Base-by-base conservation (phyloP, 805 yeast genomes). In the Wickerhamiella spandovensis region DNA sequence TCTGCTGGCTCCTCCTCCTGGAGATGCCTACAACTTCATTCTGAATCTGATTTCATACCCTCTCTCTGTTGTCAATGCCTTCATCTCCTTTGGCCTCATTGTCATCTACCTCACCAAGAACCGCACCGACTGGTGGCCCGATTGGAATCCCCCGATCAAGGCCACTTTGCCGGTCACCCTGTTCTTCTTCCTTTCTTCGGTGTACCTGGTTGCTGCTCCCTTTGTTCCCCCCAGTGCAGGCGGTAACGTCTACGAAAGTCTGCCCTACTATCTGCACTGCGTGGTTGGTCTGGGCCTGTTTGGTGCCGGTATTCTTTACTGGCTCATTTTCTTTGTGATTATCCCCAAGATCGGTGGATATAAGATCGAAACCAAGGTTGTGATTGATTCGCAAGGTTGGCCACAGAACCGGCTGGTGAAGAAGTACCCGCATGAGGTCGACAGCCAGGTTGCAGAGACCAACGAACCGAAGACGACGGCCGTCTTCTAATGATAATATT, bases 21-120 rank as follows among this genome's bases (percentile, higher is more conserved):
- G 92, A 51, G 94, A 84, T 62, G 94, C 94, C 46, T 85, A 84
- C 69, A 82, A 83, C 65, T 82, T 86, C 63, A 78, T 85, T 57
- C 64, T 83, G 65, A 84, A 86, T 66, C 72, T 86, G 69, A 81
- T 84, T 58, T 79, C 90, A 1, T 85, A 85, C 64, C 90, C 95
- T 47, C 75, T 81, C 68, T 82, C 85, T 61, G 81, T 85, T 47
- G 82, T 85, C 59, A 82, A 84, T 64, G 69, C 80, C 28, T 70
- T 72, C 43, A 78, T 85, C 39, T 79, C 83, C 17, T 59, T 73
- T 48, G 95, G 84, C 18, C 68, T 81, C 57, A 63, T 84, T 46
- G 75, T 72, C 62, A 65, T 83, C 47, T 76, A 80, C 62, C 70
- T 74, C 63, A 44, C 46, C 6, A 44, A 44, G 38, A 12, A 44